Percentiles rank a stretch among this genome's conserved stretches.
Evolutionary conservation across 2,329 filamentous ascomycete genomes (phyloP).

Genomic region (Fusarium neocosmosporiellum): DNA sequence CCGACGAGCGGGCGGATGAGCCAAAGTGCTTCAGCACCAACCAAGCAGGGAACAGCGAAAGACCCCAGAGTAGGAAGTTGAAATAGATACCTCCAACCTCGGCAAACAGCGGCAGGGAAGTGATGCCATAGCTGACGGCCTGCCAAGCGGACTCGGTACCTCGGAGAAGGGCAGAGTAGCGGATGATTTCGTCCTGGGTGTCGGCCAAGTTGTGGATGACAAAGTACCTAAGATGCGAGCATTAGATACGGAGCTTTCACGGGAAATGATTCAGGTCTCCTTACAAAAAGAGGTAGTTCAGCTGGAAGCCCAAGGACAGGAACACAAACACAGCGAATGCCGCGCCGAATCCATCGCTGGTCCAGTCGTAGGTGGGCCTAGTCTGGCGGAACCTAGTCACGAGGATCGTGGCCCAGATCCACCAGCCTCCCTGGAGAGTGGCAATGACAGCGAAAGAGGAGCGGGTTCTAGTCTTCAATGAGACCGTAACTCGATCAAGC

Average conservation of each 20-base stretch:
- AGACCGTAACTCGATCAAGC: conserved; percentile 67
- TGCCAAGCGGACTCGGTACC: conserved; percentile 80
- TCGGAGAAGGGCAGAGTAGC: conserved; percentile 74
- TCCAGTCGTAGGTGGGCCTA: conserved; percentile 74
- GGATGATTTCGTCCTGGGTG: conserved; percentile 71
- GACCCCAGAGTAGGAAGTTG: conserved; percentile 76
- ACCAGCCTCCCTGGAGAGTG: conserved; percentile 74
- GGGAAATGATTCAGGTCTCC: conserved; percentile 31
- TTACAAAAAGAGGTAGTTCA: conserved; percentile 79
- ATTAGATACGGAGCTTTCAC: background rate
- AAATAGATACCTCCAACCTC: conserved; percentile 75
- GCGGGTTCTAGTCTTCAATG: conserved; percentile 65
- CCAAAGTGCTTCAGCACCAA: conserved; percentile 65
- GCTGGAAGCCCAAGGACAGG: conserved; percentile 74
- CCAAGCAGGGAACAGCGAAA: conserved; percentile 75
- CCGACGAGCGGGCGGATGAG: background rate
- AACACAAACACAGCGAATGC: conserved; percentile 77
- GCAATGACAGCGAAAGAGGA: conserved; percentile 65
- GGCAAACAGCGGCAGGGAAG: conserved; percentile 70
- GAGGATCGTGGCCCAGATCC: conserved; percentile 76
- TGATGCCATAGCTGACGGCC: conserved; percentile 77
- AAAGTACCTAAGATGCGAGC: conserved; percentile 66
- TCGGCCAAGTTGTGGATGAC: conserved; percentile 74
- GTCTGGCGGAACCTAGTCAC: conserved; percentile 69
- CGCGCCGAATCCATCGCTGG: conserved; percentile 69